Evolutionary conservation across 345 rosid species (phyloP).

Genomic region (Rhodomyrtus tomentosa): DNA sequence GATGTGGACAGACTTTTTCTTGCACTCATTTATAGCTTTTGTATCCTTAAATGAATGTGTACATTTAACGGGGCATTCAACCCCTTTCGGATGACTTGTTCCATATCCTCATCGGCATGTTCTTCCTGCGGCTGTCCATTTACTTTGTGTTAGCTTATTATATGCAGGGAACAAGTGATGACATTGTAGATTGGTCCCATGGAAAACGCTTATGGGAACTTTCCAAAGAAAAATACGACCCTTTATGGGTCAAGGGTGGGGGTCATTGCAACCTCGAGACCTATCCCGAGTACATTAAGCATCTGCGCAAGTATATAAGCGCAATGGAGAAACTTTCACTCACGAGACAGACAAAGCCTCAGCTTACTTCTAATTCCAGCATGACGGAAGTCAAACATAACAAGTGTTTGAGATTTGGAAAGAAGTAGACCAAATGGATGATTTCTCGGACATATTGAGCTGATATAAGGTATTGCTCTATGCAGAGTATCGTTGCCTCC

Average conservation of each 20-base stretch:
- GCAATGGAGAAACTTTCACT: conserved; percentile 83
- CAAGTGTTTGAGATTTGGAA: conserved; percentile 59
- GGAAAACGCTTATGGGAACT: conserved; percentile 95
- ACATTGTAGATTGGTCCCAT: conserved; percentile 77
- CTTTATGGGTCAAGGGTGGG: conserved; percentile 96
- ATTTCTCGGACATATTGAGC: neutral
- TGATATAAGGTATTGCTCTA: neutral
- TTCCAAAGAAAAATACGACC: conserved; percentile 79
- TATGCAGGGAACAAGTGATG: conserved; percentile 78
- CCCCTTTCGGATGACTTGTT: neutral
- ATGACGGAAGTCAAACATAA: conserved; percentile 48
- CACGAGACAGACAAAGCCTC: conserved; percentile 37
- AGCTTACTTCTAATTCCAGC: conserved; percentile 36
- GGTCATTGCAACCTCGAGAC: conserved; percentile 98
- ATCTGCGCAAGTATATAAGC: conserved; percentile 64
- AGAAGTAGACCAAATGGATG: conserved; percentile 15
- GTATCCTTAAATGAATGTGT: neutral
- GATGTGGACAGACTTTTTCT: neutral
- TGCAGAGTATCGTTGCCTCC: neutral
- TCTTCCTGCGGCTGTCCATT: neutral
- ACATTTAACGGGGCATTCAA: neutral
- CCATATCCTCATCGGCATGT: neutral
- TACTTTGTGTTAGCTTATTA: neutral
- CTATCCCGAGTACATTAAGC: conserved; percentile 83
- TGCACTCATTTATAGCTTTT: neutral